phyloP scores from a whole-genome alignment of 2,329 filamentous ascomycete species.

The Aspergillus flavus region DNA sequence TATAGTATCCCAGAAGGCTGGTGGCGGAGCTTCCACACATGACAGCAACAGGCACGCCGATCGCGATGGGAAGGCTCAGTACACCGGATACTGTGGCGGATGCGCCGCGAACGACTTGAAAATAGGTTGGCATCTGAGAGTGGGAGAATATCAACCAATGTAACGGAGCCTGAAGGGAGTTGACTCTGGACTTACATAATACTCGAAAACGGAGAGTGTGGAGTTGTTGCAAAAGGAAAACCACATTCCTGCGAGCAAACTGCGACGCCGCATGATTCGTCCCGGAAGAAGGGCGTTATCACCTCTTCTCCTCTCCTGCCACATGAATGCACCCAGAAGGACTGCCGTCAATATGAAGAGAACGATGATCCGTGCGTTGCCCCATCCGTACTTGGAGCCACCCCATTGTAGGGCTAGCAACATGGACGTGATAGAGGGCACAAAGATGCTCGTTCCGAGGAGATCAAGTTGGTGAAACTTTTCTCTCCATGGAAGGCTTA shows the following conservation, averaged over 20 bases:
- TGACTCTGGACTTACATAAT: not conserved
- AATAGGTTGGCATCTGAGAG: conserved; percentile 23
- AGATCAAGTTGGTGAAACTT: conserved; percentile 36
- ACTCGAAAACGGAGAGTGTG: conserved; percentile 4
- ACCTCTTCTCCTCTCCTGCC: not conserved
- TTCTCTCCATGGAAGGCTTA: conserved; percentile 29
- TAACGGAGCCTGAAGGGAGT: not conserved
- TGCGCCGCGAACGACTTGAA: conserved; percentile 31
- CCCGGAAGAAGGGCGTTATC: conserved; percentile 9
- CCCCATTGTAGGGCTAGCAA: conserved; percentile 33
- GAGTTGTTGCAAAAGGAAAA: conserved; percentile 7
- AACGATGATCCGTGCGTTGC: conserved; percentile 41
- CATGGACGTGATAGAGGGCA: conserved; percentile 10
- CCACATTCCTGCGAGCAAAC: conserved; percentile 8
- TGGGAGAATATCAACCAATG: conserved; percentile 25
- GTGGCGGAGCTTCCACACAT: conserved; percentile 22
- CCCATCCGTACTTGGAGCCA: conserved; percentile 43
- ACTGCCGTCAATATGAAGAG: conserved; percentile 47
- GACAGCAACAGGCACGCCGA: conserved; percentile 23
- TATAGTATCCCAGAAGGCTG: conserved; percentile 30
- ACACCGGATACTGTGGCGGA: conserved; percentile 30
- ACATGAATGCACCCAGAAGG: conserved; percentile 28
- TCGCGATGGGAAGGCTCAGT: conserved; percentile 28
- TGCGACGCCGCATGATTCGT: conserved; percentile 5
- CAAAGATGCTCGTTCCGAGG: conserved; percentile 35